Evolutionary conservation across 306 rosid species (phyloP).

Genomic region (Trichosanthes truncata): DNA sequence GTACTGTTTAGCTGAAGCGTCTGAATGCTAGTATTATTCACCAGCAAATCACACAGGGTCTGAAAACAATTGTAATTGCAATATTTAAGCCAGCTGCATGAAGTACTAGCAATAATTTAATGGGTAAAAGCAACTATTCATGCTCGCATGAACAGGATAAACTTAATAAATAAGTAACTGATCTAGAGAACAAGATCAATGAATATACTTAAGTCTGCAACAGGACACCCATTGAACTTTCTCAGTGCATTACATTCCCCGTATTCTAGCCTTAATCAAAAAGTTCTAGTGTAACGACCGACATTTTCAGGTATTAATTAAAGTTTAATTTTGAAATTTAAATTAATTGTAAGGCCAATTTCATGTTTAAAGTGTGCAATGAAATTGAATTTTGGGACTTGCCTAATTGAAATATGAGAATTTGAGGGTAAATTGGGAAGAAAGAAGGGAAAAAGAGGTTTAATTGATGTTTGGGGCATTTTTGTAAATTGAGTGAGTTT

Average conservation of each 20-base stretch:
- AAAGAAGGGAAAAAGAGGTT: too few relatives aligned
- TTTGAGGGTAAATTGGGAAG: too few relatives aligned
- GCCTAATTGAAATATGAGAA: too few relatives aligned
- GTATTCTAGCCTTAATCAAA: background rate
- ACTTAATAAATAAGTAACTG: background rate
- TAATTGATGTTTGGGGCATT: too few relatives aligned
- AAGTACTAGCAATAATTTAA: background rate
- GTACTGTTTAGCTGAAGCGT: conserved; percentile 88
- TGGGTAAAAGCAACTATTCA: background rate
- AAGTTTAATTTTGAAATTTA: too few relatives aligned
- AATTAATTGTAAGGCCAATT: too few relatives aligned
- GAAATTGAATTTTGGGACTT: too few relatives aligned
- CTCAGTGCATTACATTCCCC: background rate
- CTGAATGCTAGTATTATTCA: conserved; percentile 57
- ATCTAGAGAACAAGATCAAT: background rate
- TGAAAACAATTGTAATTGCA: conserved; percentile 32
- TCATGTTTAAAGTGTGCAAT: too few relatives aligned
- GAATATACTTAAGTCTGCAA: background rate
- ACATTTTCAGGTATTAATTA: too few relatives aligned
- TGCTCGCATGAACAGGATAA: background rate
- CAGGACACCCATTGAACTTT: background rate
- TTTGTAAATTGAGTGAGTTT: too few relatives aligned
- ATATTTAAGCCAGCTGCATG: conserved; percentile 2
- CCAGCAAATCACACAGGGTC: conserved; percentile 72
- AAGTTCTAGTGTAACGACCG: too few relatives aligned